These are phyloP conservation scores for Lophiotrema nucula DNA, from an alignment of 495 filamentous ascomycete genomes.

Conservation along the genomic window DNA sequence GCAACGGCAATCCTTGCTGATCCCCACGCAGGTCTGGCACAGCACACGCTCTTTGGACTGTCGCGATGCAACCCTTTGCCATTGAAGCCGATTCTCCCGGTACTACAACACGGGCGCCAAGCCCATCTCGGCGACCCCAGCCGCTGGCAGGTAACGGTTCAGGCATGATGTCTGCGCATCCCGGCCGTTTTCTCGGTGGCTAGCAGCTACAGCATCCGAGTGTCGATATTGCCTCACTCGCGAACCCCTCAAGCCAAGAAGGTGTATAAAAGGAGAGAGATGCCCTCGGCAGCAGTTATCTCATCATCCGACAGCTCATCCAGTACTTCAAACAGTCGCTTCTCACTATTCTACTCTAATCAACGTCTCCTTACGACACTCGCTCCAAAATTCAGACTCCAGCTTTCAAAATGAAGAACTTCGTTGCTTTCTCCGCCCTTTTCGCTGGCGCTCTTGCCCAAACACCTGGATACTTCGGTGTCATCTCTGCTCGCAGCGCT, in stretches of 20 bases:
- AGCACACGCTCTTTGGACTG: neutral
- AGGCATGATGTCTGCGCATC: neutral
- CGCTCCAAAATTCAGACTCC: too few species aligned
- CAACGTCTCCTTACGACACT: constrained; percentile 5
- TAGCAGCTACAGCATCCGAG: neutral
- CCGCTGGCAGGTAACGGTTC: too few species aligned
- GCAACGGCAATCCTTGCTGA: neutral
- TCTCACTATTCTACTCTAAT: neutral
- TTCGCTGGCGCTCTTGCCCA: constrained; percentile 22
- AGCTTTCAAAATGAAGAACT: constrained; percentile 24
- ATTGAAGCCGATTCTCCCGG: too few species aligned
- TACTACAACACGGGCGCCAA: too few species aligned
- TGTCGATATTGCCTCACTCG: neutral
- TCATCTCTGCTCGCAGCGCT: constrained; percentile 23
- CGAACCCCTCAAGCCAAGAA: neutral
- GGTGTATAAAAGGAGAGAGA: neutral
- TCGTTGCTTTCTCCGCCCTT: constrained; percentile 17
- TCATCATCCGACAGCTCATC: neutral
- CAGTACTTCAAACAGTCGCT: neutral
- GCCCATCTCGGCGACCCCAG: too few species aligned
- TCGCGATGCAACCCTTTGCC: constrained; percentile 10
- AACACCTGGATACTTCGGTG: constrained; percentile 20
- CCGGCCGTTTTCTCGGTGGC: neutral
- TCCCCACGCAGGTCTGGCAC: neutral
- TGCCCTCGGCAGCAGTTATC: neutral